Evolutionary conservation across 2,329 filamentous ascomycete species (phyloP).

Genomic region (Tolypocladium ovalisporum): DNA sequence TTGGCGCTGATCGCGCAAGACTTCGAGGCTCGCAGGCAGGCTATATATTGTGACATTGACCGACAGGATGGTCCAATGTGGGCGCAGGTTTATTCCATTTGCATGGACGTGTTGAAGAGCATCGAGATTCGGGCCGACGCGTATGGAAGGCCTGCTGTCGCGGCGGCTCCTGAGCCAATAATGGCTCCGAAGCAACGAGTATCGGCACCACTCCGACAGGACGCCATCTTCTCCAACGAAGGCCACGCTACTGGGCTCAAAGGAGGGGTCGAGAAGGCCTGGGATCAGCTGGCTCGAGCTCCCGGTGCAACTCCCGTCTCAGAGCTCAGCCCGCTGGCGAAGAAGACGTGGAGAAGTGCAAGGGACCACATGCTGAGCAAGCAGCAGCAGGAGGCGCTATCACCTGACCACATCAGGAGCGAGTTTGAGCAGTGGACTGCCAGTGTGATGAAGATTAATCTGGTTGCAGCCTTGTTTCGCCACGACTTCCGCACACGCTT

Average conservation of each 20-base stretch:
- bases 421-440: conserved; percentile 37
- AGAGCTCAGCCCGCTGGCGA: conserved; percentile 38
- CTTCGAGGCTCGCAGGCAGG: conserved; percentile 64
- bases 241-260: conserved; percentile 25
- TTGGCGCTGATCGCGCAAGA: conserved; percentile 67
- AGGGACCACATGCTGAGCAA: conserved; percentile 37
- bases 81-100: conserved; percentile 64
- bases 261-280: conserved; percentile 33
- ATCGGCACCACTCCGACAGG: conserved; percentile 30
- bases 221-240: conserved; percentile 32
- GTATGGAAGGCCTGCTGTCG: conserved; percentile 35
- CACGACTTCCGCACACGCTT: conserved; percentile 57
- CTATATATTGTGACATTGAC: conserved; percentile 81
- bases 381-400: conserved; percentile 43
- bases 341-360: conserved; percentile 35
- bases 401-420: conserved; percentile 35
- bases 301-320: conserved; percentile 38
- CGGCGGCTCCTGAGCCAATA: conserved; percentile 19
- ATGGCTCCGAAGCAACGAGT: conserved; percentile 22
- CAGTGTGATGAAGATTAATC: conserved; percentile 32
- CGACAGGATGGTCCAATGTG: conserved; percentile 70
- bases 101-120: conserved; percentile 56
- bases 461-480: conserved; percentile 58
- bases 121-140: conserved; percentile 58
- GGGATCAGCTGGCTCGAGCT: conserved; percentile 31